Conservation (phyloP, 192 early-diverging fungal species). For the Coemansia furcata region DNA sequence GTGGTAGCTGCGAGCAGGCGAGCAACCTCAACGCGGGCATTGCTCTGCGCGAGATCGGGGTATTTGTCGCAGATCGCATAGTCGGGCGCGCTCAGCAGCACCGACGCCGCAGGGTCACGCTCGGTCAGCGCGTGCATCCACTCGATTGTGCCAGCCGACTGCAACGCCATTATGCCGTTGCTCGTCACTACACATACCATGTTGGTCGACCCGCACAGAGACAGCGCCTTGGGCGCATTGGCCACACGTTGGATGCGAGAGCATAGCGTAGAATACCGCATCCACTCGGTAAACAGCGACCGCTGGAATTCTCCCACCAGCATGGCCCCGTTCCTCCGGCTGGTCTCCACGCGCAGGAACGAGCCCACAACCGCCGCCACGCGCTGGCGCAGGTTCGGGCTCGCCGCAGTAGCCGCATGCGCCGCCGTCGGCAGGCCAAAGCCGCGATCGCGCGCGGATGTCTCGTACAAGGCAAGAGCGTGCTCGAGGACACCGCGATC, state of each 20-base stretch:
- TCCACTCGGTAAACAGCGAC: constrained; percentile 51
- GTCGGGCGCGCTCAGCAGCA: constrained; percentile 34
- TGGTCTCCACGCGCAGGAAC: constrained; percentile 25
- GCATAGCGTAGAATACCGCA: constrained; percentile 51
- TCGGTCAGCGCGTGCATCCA: constrained; percentile 34
- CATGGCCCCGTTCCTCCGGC: constrained; percentile 12
- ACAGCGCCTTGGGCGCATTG: constrained; percentile 33
- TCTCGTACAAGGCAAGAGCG: constrained; percentile 31
- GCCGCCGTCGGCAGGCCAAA: constrained; percentile 24
- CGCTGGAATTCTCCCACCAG: constrained; percentile 31
- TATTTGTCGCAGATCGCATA: constrained; percentile 7
- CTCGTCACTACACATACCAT: constrained; percentile 33
- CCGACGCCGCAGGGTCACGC: constrained; percentile 20
- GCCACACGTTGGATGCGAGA: constrained; percentile 37
- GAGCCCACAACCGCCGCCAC: constrained; percentile 31
- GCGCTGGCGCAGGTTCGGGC: constrained; percentile 30
- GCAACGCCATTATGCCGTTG: constrained; percentile 15
- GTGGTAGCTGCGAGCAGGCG: constrained; percentile 25
- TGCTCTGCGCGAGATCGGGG: constrained; percentile 21
- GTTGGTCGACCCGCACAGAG: constrained; percentile 26
- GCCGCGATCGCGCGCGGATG: constrained; percentile 32
- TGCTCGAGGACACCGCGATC: constrained; percentile 41
- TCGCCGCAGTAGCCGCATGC: constrained; percentile 15
- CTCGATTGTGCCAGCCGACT: constrained; percentile 30
- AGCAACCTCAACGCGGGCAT: constrained; percentile 24